Conservation (phyloP, 345 rosid species). For the Boechera divaricarpa region DNA sequence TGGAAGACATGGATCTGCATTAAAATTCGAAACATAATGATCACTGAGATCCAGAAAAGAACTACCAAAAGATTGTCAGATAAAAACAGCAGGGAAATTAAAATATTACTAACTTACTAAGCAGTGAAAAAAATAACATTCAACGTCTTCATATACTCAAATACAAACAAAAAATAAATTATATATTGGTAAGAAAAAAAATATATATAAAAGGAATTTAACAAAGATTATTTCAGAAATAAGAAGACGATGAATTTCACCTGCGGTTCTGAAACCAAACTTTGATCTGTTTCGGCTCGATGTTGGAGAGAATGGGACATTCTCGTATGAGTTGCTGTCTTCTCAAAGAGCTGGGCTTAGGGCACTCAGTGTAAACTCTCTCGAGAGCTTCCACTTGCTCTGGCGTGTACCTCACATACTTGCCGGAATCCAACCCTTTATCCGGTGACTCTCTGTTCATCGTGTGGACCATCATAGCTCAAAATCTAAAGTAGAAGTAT, state of each 20-base stretch:
- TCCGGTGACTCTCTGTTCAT: conserved; percentile 50
- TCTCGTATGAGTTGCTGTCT: conserved; percentile 49
- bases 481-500: not conserved
- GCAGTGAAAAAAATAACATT: not conserved
- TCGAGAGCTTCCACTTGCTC: conserved; percentile 51
- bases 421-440: conserved; percentile 48
- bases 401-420: conserved; percentile 49
- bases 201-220: too few relatives aligned
- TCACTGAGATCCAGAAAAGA: conserved; percentile 24
- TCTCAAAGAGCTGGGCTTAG: conserved; percentile 48
- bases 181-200: too few relatives aligned
- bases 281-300: conserved; percentile 50
- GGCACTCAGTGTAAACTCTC: conserved; percentile 50
- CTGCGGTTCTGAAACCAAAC: conserved; percentile 54
- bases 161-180: not conserved
- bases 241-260: conserved; percentile 6
- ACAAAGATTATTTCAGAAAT: too few relatives aligned
- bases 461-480: conserved; percentile 50
- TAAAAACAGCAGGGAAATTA: not conserved
- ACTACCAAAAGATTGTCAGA: conserved; percentile 4
- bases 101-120: not conserved
- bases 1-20: conserved; percentile 26
- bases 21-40: conserved; percentile 27
- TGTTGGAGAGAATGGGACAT: conserved; percentile 49
- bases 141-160: not conserved